Evolutionary conservation across 352 stramenopile genomes (phyloP).

Genomic region (Pythium dissotocum): DNA sequence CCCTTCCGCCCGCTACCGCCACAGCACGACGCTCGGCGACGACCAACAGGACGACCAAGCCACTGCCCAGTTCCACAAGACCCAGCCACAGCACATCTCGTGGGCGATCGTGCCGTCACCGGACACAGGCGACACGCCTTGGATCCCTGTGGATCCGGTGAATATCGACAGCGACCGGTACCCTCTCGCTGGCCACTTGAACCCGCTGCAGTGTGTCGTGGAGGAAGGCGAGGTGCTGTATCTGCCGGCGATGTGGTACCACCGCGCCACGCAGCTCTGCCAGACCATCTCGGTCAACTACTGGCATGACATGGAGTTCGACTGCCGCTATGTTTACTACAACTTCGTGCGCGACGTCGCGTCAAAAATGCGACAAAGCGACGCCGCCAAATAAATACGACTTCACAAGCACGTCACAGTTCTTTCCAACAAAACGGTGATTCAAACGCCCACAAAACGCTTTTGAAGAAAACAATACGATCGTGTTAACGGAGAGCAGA

Average conservation of each 20-base stretch:
- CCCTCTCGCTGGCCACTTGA: conserved; percentile 50
- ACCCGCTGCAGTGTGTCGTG: conserved; percentile 69
- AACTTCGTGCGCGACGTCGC: conserved; percentile 75
- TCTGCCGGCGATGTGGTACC: conserved; percentile 84
- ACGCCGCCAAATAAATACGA: neutral
- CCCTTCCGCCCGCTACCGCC: conserved; percentile 58
- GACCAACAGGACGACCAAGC: conserved; percentile 30
- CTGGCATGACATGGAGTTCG: conserved; percentile 90
- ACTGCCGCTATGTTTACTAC: conserved; percentile 87
- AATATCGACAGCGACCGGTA: conserved; percentile 53
- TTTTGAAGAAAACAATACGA: neutral
- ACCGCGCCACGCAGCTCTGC: conserved; percentile 74
- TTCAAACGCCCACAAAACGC: neutral
- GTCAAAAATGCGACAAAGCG: neutral
- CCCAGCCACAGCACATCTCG: conserved; percentile 43
- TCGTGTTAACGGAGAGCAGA: conserved; percentile 4
- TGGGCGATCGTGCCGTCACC: conserved; percentile 53
- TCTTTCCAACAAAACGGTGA: neutral
- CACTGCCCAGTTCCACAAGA: conserved; percentile 52
- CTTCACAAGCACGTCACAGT: neutral
- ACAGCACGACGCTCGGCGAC: conserved; percentile 21
- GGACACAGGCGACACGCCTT: conserved; percentile 62
- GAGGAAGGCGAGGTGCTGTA: conserved; percentile 73
- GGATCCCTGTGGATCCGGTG: conserved; percentile 83
- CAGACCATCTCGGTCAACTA: conserved; percentile 87